phyloP scores from a whole-genome alignment of 1,284 basidiomycete genomes.

The Rhodotorula mucilaginosa region DNA sequence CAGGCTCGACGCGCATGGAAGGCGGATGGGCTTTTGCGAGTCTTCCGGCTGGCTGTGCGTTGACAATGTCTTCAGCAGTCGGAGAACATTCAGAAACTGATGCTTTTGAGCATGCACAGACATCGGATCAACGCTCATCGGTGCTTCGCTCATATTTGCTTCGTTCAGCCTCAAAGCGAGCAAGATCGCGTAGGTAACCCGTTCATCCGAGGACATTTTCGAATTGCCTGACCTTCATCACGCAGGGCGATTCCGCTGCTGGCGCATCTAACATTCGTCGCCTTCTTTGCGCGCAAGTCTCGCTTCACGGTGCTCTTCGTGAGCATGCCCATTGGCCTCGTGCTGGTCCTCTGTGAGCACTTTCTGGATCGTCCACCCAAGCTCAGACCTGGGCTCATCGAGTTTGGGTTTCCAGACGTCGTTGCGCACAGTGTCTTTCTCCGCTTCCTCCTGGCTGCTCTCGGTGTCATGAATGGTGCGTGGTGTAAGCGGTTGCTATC shows the following conservation, averaged over 20 bases:
- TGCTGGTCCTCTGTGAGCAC: conserved; percentile 18
- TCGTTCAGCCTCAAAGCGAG: conserved; percentile 28
- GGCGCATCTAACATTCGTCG: conserved; percentile 12
- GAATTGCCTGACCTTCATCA: too few species aligned
- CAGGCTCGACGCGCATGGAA: conserved; percentile 9
- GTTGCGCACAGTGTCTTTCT: conserved; percentile 25
- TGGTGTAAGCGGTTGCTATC: fast-evolving
- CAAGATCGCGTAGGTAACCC: conserved; percentile 25
- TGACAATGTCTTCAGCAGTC: not conserved
- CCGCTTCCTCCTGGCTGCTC: conserved; percentile 21
- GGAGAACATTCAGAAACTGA: not conserved
- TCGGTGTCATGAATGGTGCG: conserved; percentile 32
- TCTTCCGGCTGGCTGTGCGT: conserved; percentile 28
- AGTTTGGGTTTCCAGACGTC: conserved; percentile 4
- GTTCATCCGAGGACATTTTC: too few species aligned
- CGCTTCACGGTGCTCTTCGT: conserved; percentile 27
- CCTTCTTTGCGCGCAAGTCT: conserved; percentile 22
- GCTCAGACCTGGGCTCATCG: not conserved
- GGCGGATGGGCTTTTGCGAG: conserved; percentile 22
- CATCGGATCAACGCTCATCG: conserved; percentile 32
- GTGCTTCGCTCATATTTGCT: conserved; percentile 26
- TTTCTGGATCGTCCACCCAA: not conserved
- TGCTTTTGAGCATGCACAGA: conserved; percentile 1
- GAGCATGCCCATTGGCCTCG: conserved; percentile 6
- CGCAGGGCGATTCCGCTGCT: conserved; percentile 24